Conservation (phyloP, 495 filamentous ascomycete genomes). For the Xylaria cubensis region DNA sequence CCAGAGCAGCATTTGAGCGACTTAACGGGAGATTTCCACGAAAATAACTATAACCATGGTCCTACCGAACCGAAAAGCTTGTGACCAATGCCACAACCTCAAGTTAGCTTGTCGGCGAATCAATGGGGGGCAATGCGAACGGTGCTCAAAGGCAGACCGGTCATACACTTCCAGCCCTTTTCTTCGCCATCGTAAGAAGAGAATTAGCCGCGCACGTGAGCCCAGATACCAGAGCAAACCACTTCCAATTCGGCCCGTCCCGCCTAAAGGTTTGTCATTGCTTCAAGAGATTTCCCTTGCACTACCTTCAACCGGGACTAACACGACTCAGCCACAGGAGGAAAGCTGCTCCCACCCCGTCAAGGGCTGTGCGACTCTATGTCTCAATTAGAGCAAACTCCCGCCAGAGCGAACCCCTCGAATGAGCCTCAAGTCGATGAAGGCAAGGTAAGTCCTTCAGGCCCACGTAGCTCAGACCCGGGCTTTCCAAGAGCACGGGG, state of each 20-base stretch:
- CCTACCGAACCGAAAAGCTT: slow-evolving; percentile 14
- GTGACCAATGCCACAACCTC: slow-evolving; percentile 17
- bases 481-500: neutral
- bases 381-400: slow-evolving; percentile 14
- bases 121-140: neutral
- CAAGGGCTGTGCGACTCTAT: slow-evolving; percentile 5
- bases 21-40: neutral
- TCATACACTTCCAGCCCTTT: slow-evolving; percentile 12
- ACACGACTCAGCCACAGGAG: neutral
- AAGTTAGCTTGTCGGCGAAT: slow-evolving; percentile 15
- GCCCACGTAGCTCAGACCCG: neutral
- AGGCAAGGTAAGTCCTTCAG: neutral
- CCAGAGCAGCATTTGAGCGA: neutral
- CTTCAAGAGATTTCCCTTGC: neutral
- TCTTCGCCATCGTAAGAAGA: slow-evolving; percentile 13
- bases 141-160: slow-evolving; percentile 9
- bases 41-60: neutral
- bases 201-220: neutral
- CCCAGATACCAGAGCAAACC: neutral
- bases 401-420: neutral
- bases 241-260: slow-evolving; percentile 9
- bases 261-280: neutral
- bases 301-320: neutral
- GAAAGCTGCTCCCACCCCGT: neutral
- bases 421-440: neutral